phyloP scores from a whole-genome alignment of 202 grass and related monocot species.

The Setaria italica region DNA sequence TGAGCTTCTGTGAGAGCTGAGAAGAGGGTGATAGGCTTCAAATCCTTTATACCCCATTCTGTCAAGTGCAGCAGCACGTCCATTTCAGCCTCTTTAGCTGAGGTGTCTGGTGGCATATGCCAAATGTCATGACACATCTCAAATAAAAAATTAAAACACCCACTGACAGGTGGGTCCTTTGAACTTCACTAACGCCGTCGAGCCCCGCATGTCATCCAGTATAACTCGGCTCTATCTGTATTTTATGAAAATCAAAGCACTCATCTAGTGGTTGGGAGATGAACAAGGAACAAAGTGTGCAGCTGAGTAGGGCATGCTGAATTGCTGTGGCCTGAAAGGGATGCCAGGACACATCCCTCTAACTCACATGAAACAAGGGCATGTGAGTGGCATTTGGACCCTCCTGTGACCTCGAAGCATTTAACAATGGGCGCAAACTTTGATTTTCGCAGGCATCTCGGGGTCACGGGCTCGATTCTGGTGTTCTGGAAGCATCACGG shows the following conservation, averaged over 20 bases:
- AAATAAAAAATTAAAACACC: neutral
- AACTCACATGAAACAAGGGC: slow-evolving; percentile 64
- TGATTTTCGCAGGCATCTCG: neutral
- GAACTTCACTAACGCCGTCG: too few relatives aligned
- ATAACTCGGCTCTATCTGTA: neutral
- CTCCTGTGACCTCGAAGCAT: neutral
- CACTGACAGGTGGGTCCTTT: neutral
- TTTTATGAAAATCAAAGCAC: neutral
- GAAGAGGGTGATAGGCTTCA: neutral
- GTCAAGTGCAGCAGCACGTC: neutral
- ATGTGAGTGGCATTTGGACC: slow-evolving; percentile 64
- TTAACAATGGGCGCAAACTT: slow-evolving; percentile 32
- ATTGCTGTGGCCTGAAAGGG: slow-evolving; percentile 6
- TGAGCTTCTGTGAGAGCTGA: slow-evolving; percentile 17
- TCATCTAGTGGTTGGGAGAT: slow-evolving; percentile 27
- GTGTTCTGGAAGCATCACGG: slow-evolving; percentile 50
- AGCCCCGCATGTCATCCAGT: too few relatives aligned
- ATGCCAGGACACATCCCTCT: slow-evolving; percentile 8
- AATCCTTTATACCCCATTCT: slow-evolving; percentile 15
- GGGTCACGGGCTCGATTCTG: slow-evolving; percentile 41
- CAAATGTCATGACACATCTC: neutral
- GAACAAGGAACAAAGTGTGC: neutral
- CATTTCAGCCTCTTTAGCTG: neutral
- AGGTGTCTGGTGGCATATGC: neutral
- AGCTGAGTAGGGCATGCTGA: neutral